Percentiles rank a stretch among this genome's conserved stretches.
Conservation (phyloP, 2,329 filamentous ascomycete species). For the Sclerotinia minor region DNA sequence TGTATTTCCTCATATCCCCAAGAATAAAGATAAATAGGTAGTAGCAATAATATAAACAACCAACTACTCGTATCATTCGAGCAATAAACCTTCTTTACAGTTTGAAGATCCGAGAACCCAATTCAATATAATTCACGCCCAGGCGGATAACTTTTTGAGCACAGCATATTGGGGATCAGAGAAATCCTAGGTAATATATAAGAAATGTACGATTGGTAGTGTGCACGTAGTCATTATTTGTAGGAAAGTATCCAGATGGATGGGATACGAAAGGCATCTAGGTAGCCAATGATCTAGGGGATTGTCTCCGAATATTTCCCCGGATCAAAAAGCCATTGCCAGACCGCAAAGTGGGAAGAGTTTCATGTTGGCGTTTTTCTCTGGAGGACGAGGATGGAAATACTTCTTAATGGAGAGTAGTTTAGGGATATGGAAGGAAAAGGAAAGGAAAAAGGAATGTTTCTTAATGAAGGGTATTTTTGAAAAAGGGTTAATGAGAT, state of each 20-base stretch:
- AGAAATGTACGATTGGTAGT: not conserved
- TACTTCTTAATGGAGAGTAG: not conserved
- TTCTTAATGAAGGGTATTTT: too few relatives aligned
- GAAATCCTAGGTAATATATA: not conserved
- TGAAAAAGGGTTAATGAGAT: not conserved
- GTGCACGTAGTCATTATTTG: not conserved
- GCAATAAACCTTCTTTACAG: not conserved
- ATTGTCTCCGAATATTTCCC: not conserved
- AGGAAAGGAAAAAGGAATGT: not conserved
- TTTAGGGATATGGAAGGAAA: not conserved
- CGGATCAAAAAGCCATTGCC: conserved; percentile 7
- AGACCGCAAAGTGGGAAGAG: not conserved
- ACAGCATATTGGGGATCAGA: not conserved
- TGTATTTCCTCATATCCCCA: not conserved
- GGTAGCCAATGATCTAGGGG: not conserved
- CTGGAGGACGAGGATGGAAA: not conserved
- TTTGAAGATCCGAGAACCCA: not conserved
- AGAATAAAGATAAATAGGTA: too few relatives aligned
- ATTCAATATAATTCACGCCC: not conserved
- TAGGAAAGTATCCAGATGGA: not conserved
- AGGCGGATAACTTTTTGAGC: not conserved
- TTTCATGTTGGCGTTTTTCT: not conserved
- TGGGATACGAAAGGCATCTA: not conserved
- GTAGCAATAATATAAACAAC: not conserved
- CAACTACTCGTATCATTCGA: not conserved